A percentile compares a stretch with the other conserved stretches of the same genome.
Evolutionary conservation across 257 asterid genomes (phyloP).

Genomic region (Lantana camara): DNA sequence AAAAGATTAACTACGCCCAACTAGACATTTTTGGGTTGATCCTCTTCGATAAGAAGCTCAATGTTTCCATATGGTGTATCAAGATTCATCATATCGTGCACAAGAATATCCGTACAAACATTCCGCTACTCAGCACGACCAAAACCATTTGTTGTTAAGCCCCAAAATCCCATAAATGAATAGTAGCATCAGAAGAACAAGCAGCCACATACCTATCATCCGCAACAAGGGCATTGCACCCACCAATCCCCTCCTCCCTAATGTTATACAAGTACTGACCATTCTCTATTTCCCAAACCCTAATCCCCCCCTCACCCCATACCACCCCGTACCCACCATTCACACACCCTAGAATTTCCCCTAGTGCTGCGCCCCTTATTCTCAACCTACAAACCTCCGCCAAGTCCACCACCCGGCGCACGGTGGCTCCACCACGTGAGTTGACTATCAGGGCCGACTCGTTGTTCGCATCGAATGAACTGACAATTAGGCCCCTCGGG

Average conservation of each 20-base stretch:
- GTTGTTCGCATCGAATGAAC: conserved; percentile 49
- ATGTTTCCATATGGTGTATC: too few species aligned
- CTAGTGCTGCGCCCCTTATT: conserved; percentile 45
- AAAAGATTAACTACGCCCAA: too few species aligned
- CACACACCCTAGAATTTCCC: conserved; percentile 56
- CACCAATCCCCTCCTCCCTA: conserved; percentile 59
- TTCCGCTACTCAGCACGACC: too few species aligned
- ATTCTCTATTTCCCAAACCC: conserved; percentile 69
- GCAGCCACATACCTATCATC: conserved; percentile 74
- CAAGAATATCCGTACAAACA: too few species aligned
- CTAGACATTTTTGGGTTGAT: too few species aligned
- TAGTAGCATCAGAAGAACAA: conserved; percentile 61
- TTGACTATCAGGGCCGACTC: conserved; percentile 43
- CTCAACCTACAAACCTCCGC: conserved; percentile 52
- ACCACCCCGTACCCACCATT: conserved; percentile 67
- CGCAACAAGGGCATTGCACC: conserved; percentile 53
- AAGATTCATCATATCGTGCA: too few species aligned
- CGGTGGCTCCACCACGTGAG: conserved; percentile 42
- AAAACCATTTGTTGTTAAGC: conserved; percentile 38
- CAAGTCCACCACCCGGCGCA: conserved; percentile 44
- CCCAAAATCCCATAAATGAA: conserved; percentile 89
- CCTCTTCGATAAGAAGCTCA: too few species aligned
- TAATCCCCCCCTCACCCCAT: conserved; percentile 50
- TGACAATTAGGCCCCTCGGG: conserved; percentile 47
- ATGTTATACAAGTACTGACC: conserved; percentile 58